phyloP scores from a whole-genome alignment of 1,284 basidiomycete species.

The Malassezia sp. region DNA sequence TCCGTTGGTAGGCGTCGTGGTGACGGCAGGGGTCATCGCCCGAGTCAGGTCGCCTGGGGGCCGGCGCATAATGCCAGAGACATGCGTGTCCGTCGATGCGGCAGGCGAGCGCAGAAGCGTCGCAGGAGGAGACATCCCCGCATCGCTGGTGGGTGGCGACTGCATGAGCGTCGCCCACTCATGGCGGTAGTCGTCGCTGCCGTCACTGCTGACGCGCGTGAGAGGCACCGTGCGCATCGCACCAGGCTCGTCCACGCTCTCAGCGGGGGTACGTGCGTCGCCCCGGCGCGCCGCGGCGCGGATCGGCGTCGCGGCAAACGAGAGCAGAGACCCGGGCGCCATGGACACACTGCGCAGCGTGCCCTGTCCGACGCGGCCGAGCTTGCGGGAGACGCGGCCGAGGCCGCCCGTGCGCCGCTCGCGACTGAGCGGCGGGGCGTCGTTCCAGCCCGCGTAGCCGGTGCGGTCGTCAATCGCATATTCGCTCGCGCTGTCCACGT shows the following conservation, averaged over 20 bases:
- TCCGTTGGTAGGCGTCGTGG: background rate
- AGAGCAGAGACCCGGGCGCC: background rate
- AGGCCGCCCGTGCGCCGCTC: too few relatives aligned
- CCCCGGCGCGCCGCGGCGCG: background rate
- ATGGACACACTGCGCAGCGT: background rate
- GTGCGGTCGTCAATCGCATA: background rate
- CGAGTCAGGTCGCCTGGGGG: background rate
- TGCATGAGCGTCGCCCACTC: conserved; percentile 9
- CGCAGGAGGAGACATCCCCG: conserved; percentile 4
- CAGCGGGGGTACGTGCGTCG: too few relatives aligned
- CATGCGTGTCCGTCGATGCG: background rate
- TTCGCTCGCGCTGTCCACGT: background rate
- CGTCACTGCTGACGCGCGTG: background rate
- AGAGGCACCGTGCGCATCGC: too few relatives aligned
- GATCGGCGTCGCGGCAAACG: background rate
- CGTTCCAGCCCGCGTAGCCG: background rate
- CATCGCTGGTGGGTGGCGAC: too few relatives aligned
- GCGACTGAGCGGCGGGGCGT: background rate
- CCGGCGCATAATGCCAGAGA: conserved; percentile 1
- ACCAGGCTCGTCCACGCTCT: too few relatives aligned
- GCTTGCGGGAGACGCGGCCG: too few relatives aligned
- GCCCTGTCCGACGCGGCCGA: background rate
- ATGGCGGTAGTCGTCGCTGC: conserved; percentile 8
- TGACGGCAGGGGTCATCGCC: conserved; percentile 5
- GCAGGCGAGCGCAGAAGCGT: conserved; percentile 3